Evolutionary conservation across 2,329 filamentous ascomycete species (phyloP), one percentile per base, ranked within the genome.

Genomic region (Clonostachys chloroleuca): DNA sequence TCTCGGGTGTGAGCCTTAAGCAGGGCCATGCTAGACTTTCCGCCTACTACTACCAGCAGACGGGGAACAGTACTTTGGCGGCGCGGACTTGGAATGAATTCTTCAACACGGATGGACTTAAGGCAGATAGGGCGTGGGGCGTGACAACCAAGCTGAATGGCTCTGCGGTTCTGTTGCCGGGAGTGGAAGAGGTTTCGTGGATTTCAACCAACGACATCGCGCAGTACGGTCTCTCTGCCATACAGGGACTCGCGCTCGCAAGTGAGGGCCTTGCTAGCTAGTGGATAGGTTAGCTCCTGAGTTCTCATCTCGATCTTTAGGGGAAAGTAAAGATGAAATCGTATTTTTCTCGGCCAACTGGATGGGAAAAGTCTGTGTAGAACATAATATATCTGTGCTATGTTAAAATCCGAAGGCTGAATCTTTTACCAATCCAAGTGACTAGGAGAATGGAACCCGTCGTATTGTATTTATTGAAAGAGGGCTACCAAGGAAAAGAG

Each of bases 21-120:
- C 80, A 84, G 55, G 79, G 73, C 0, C 81, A 84, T 56, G 81
- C 80, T 2, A 71, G 80, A 3, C 64, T 83, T 8, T 75, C 80
- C 2, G 80, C 79, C 0, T 82, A 78, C 52, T 74, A 69, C 3
- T 75, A 77, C 0, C 56, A 60, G 18, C 62, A 67, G 47, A 56
- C 60, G 1, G 59, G 61, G 5, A 80, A 81, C 47, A 60, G 60
- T 1, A 75, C 69, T 1, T 62, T 80, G 5, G 78, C 75, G 0
- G 53, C 62, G 14, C 66, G 75, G 3, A 78, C 78, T 1, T 83
- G 80, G 79, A 60, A 63, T 0, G 75, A 81, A 58, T 82, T 79
- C 52, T 69, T 72, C 18, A 61, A 65, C 40, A 70, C 67, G 6
- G 73, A 75, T 49, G 78, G 77, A 0, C 65, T 74, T 7, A 65